Base-by-base conservation (phyloP, 352 stramenopile species). In the Phytophthora melonis region DNA sequence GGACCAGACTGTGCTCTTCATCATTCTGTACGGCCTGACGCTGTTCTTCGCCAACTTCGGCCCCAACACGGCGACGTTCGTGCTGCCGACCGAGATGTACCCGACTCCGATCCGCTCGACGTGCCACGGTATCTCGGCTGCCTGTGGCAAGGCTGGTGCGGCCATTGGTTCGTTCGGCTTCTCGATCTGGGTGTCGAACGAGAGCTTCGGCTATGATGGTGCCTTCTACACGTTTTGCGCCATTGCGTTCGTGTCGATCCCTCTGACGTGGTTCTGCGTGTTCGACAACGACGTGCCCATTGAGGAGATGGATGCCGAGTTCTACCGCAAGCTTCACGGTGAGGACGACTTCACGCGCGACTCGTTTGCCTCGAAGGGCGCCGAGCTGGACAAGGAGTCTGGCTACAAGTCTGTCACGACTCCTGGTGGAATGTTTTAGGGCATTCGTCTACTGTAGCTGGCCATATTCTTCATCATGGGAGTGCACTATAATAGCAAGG, bases 21-120 rank as follows among this genome's bases (percentile, higher is more conserved):
- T 94, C 27, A 55, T 92, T 16, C 58, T 95, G 3, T 95, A 92
- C 66, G 84, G 86, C 0, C 69, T 94, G 23, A 83, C 86, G 3
- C 84, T 96, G n/a, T 94, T 93, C 61, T 92, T 92, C 66, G 77
- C 86, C 45, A 94, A 96, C 74, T 96, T 97, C 59, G 91, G 91
- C 0, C 89, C 90, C 30, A 95, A 95, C 76, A 83, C 75, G 47
- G 89, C 90, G 19, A 97, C 90, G 11, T 97, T 97, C 75, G 84
- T 98, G 30, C 84, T 98, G 72, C 91, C 92, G 0, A 90, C 92
- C 0, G 93, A 97, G 77, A 91, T 97, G 54, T 85, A 79, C 66
- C 81, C 81, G 30, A 97, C 92, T 7, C 80, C 93, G 63, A 91
- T 97, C 69, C 82, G 92, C 19, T 93, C 85, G 18, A 89, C 88